These are phyloP conservation scores for Fusarium burgessii DNA, from an alignment of 2,329 filamentous ascomycete genomes.

Conservation along the genomic window DNA sequence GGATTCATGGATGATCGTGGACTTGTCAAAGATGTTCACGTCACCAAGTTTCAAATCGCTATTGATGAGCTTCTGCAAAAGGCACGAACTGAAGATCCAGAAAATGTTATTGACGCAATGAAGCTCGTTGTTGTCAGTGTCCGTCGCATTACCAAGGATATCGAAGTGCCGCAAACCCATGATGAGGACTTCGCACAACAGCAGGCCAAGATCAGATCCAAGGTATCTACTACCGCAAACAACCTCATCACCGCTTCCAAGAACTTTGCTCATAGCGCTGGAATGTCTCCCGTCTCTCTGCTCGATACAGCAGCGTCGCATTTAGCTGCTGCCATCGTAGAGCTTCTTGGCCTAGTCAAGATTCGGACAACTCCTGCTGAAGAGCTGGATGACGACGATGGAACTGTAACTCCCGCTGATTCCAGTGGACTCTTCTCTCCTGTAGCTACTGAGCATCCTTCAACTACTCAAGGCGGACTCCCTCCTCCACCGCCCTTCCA, in stretches of 20 bases:
- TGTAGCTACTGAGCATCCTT: constrained; percentile 57
- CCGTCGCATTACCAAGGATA: constrained; percentile 84
- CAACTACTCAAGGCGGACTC: constrained; percentile 54
- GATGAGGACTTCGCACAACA: constrained; percentile 68
- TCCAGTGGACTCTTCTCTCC: constrained; percentile 77
- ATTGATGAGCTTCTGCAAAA: constrained; percentile 89
- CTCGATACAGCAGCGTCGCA: constrained; percentile 94
- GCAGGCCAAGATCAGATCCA: constrained; percentile 78
- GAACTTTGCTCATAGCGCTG: constrained; percentile 85
- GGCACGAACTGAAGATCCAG: constrained; percentile 79
- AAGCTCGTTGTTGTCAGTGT: constrained; percentile 87
- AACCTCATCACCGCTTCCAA: constrained; percentile 95
- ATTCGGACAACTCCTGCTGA: constrained; percentile 80
- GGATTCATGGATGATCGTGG: constrained; percentile 79
- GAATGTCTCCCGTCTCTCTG: constrained; percentile 91
- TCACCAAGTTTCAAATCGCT: constrained; percentile 94
- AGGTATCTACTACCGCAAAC: constrained; percentile 93
- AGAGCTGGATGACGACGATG: constrained; percentile 83
- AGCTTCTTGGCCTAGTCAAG: constrained; percentile 85
- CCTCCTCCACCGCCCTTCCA: constrained; percentile 68
- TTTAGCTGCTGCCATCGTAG: constrained; percentile 85
- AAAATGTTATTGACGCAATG: constrained; percentile 84
- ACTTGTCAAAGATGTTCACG: constrained; percentile 87
- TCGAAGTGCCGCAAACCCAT: constrained; percentile 69
- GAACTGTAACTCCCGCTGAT: constrained; percentile 72